These are phyloP conservation scores for Podospora bellae-mahoneyi DNA, from an alignment of 495 filamentous ascomycete species.

Conservation along the genomic window DNA sequence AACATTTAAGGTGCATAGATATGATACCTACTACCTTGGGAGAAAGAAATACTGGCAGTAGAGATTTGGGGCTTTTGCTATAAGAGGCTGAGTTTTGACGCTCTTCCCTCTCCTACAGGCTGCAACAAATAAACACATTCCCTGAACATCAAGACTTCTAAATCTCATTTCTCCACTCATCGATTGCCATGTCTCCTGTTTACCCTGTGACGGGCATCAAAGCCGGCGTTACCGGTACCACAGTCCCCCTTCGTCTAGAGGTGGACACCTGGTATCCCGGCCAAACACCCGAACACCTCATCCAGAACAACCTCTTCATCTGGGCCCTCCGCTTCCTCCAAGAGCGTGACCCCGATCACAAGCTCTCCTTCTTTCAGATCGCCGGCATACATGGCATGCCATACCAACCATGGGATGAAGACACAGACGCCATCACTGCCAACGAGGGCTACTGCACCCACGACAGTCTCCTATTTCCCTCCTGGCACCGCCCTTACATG, in stretches of 20 bases:
- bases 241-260: constrained; percentile 1
- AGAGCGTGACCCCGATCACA: background rate
- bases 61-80: too few relatives aligned
- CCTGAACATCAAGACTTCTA: background rate
- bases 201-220: constrained; percentile 1
- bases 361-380: constrained; percentile 3
- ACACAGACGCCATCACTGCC: constrained; percentile 4
- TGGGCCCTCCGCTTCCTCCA: background rate
- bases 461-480: constrained; percentile 1
- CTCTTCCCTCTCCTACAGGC: too few relatives aligned
- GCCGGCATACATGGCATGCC: constrained; percentile 1
- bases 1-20: too few relatives aligned
- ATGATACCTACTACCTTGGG: too few relatives aligned
- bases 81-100: too few relatives aligned
- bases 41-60: too few relatives aligned
- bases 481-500: constrained; percentile 4
- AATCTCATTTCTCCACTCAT: background rate
- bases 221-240: background rate
- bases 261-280: constrained; percentile 6
- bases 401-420: constrained; percentile 1
- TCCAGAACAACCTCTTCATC: constrained; percentile 5
- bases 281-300: background rate
- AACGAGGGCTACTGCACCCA: constrained; percentile 4
- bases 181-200: background rate
- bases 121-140: too few relatives aligned